Evolutionary conservation across 345 rosid genomes (phyloP), one percentile per base, ranked within the genome.

Genomic region (Mercurialis annua): DNA sequence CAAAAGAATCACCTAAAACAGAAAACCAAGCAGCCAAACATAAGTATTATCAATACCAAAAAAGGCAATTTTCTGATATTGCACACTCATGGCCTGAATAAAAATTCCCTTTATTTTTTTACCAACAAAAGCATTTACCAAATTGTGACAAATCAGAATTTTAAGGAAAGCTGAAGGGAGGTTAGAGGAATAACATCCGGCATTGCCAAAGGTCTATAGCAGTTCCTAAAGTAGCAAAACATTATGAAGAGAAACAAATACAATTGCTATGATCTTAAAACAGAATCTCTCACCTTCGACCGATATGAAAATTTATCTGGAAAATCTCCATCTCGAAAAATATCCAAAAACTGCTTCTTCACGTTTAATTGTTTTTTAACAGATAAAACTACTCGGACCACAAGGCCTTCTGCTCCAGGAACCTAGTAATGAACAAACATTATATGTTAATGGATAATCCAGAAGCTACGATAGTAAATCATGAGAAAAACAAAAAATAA

Each of bases 221-320:
- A 56, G 42, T 14, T 6, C 66, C 21, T 48, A 18, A 29, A 8
- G 27, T 62, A 16, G 29, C 15, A 62, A 51, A 9, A 29, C 51
- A 69, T 26, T 34, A 50, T 9, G 38, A 18, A 55, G n/a, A 12
- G 57, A 59, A 60, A 43, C 15, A 54, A 65, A 53, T 46, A 20
- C 43, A 53, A 24, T 36, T 23, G 2, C 44, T n/a, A 70, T 16
- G 64, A 57, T 60, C 5, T 65, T 56, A 55, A n/a, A 65, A 65
- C 44, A 24, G 59, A 56, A 65, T 5, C 43, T 44, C 79, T 69
- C 56, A 86, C 91, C 91, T 82, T 86, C 76, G 87, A 86, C 68
- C 71, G 74, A 81, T 76, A 86, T 18, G 84, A 81, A 49, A 84
- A 81, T 53, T 76, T 84, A 56, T 71, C 71, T 42, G 89, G 88